Base-by-base conservation (phyloP, 2,329 filamentous ascomycete species). In the Hirsutella minnesotensis region DNA sequence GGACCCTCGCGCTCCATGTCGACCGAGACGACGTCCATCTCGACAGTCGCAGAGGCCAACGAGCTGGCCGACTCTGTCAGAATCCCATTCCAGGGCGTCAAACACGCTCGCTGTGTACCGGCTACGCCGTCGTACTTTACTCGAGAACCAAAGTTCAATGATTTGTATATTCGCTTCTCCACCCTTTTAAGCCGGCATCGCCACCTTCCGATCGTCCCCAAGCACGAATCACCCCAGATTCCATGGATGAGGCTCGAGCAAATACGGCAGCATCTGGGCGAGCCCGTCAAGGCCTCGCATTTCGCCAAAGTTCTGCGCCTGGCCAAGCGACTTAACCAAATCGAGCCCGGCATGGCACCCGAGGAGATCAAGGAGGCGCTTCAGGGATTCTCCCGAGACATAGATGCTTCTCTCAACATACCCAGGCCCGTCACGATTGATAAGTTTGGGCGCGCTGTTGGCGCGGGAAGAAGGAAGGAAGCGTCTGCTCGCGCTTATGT, bases 101-200 rank as follows among this genome's bases (percentile, higher is more conserved):
- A 54, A 21, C 73, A 77, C 50, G 80, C 85, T 42, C 86, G 92
- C 50, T 70, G 94, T 19, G 69, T 95, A 30, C 92, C 92, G 18
- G 73, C 75, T 21, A 95, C 89, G 30, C 81, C 86, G 3, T 92
- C 90, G n/a, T 98, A 98, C 67, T 98, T 96, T 69, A 89, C 87
- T 41, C 83, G 83, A 41, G 82, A 82, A 47, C 84, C 89, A 2
- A 72, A 75, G 43, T 95, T 95, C 70, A 92, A 83, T 64, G 92
- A 98, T 65, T 77, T 85, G 55, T 77, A 84, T 53, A 75, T 96
- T 51, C 67, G 71, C 38, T 72, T 98, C 39, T 77, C 86, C 53
- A 71, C 75, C 10, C 73, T 96, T 20, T 66, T 84, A 44, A 77
- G 78, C 42, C 81, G 79, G 62, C 83, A 92, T 59, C 73, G 78